Percentiles rank a stretch among this genome's conserved stretches.
Evolutionary conservation across 352 stramenopile species (phyloP).

Genomic region (Globisporangium takayamanum): DNA sequence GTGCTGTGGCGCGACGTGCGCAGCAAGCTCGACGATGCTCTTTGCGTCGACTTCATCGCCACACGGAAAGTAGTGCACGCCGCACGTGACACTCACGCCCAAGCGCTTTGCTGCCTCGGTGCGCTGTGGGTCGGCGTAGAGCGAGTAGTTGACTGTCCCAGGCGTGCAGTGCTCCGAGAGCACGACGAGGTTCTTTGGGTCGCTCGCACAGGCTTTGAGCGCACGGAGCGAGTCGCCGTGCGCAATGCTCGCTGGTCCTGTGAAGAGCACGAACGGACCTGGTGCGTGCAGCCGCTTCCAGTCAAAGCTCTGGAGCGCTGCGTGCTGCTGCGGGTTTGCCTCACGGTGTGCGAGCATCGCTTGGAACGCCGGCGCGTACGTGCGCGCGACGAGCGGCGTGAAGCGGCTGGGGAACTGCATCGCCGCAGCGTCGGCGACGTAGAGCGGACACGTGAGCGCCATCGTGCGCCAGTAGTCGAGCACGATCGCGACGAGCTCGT

Average conservation of each 20-base stretch:
- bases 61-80: conserved; percentile 81
- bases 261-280: conserved; percentile 75
- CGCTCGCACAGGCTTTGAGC: conserved; percentile 48
- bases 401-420: conserved; percentile 59
- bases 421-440: conserved; percentile 37
- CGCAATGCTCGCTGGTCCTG: conserved; percentile 64
- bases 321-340: conserved; percentile 8
- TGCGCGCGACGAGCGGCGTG: conserved; percentile 50
- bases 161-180: conserved; percentile 78
- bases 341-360: conserved; percentile 24
- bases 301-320: conserved; percentile 44
- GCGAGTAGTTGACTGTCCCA: conserved; percentile 74
- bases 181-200: conserved; percentile 81
- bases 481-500: conserved; percentile 71
- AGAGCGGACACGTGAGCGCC: conserved; percentile 51
- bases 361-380: conserved; percentile 45
- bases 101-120: conserved; percentile 67
- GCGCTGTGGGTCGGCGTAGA: conserved; percentile 73
- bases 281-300: conserved; percentile 61
- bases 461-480: conserved; percentile 70
- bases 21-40: conserved; percentile 74
- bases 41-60: conserved; percentile 81
- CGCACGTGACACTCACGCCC: conserved; percentile 59
- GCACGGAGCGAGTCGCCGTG: conserved; percentile 64
- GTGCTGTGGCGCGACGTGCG: conserved; percentile 46